Conservation (phyloP, 768 basidiomycete species). For the Tulasnella sp. region DNA sequence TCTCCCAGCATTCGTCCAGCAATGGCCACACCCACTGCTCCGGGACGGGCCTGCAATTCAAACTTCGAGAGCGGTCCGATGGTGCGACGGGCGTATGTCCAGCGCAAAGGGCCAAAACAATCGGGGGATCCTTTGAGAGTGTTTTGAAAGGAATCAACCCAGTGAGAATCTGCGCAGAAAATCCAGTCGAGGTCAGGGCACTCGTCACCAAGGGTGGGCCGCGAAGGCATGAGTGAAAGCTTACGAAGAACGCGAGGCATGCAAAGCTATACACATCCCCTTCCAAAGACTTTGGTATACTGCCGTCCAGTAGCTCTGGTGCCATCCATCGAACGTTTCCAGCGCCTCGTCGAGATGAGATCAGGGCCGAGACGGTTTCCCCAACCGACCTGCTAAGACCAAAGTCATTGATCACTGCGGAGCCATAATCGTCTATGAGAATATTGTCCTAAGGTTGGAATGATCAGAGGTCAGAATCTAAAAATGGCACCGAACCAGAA, state of each 20-base stretch:
- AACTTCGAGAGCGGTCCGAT: too few relatives aligned
- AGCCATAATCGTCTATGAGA: constrained; percentile 8
- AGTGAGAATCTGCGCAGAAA: background rate
- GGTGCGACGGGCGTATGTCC: too few relatives aligned
- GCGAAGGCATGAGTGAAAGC: too few relatives aligned
- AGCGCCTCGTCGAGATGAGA: background rate
- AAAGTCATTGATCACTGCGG: constrained; percentile 7
- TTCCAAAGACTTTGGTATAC: background rate
- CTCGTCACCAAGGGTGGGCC: background rate
- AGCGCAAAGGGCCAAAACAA: background rate
- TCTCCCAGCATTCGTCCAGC: background rate
- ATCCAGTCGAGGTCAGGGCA: too few relatives aligned
- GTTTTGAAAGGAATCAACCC: background rate
- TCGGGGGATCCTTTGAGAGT: background rate
- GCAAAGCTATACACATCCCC: background rate
- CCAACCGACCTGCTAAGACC: background rate
- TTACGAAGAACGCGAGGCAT: background rate
- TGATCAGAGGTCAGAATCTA: background rate
- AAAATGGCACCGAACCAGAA: background rate
- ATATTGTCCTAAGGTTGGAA: background rate
- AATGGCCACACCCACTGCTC: too few relatives aligned
- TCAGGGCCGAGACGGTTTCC: background rate
- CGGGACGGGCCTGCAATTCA: too few relatives aligned
- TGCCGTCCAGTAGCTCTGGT: background rate
- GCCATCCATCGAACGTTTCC: background rate